Conservation (phyloP, 1,284 basidiomycete genomes). For the Ustilago trichophora region DNA sequence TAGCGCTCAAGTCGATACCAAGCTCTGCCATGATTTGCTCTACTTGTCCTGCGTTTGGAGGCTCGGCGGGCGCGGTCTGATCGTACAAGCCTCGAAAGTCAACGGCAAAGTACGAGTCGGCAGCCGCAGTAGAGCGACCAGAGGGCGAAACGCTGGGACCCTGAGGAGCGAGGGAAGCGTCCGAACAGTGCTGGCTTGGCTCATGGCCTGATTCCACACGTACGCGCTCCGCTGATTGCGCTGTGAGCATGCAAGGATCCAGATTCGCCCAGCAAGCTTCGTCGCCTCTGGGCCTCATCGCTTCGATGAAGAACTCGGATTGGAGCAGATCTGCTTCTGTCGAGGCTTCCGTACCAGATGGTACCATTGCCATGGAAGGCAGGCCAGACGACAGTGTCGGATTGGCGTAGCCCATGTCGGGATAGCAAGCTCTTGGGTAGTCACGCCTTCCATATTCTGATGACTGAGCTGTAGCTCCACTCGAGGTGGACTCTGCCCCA, state of each 20-base stretch:
- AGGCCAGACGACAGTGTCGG: background rate
- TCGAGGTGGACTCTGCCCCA: background rate
- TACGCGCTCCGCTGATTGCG: slow-evolving; percentile 19
- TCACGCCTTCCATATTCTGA: slow-evolving; percentile 4
- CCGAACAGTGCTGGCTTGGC: background rate
- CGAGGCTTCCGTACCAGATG: background rate
- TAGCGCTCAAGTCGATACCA: slow-evolving; percentile 14
- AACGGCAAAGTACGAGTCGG: slow-evolving; percentile 15
- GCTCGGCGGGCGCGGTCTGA: slow-evolving; percentile 2
- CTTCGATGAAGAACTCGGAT: slow-evolving; percentile 29
- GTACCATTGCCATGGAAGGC: background rate
- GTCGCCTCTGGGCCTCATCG: slow-evolving; percentile 3
- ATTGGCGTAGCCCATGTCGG: background rate
- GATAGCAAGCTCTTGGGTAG: background rate
- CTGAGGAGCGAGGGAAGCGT: background rate
- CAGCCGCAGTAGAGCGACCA: slow-evolving; percentile 2
- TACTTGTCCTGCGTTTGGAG: slow-evolving; percentile 20
- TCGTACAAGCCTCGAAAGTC: slow-evolving; percentile 24
- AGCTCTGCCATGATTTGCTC: slow-evolving; percentile 34
- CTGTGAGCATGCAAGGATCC: slow-evolving; percentile 15
- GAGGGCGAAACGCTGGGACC: slow-evolving; percentile 4
- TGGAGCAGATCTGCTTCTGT: slow-evolving; percentile 11
- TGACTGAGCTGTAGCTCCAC: background rate
- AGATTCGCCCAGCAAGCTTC: slow-evolving; percentile 7
- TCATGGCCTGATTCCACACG: slow-evolving; percentile 15